Percentiles rank a stretch among this genome's conserved stretches.
phyloP scores from a whole-genome alignment of 2,329 filamentous ascomycete genomes.

The Ramularia endophylla region DNA sequence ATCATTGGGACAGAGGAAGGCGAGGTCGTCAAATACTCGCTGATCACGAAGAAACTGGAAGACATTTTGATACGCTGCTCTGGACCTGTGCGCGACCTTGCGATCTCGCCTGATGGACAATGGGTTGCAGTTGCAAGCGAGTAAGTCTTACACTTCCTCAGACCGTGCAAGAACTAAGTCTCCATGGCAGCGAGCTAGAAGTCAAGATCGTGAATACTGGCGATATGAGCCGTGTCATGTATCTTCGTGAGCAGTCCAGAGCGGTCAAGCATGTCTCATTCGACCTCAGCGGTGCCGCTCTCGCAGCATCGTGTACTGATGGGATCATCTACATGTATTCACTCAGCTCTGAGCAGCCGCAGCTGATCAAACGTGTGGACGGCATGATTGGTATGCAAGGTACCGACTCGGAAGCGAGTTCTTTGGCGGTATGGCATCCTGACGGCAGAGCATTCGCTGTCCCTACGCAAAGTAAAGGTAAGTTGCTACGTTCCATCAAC shows the following conservation, averaged over 20 bases:
- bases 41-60: constrained; percentile 67
- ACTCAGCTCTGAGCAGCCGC: constrained; percentile 67
- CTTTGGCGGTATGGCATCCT: constrained; percentile 81
- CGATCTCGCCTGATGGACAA: constrained; percentile 70
- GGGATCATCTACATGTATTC: constrained; percentile 89
- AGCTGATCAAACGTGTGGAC: constrained; percentile 76
- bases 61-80: constrained; percentile 76
- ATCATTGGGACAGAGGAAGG: constrained; percentile 90
- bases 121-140: constrained; percentile 98
- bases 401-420: constrained; percentile 67
- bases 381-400: constrained; percentile 77
- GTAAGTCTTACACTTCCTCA: constrained; percentile 38
- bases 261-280: constrained; percentile 91
- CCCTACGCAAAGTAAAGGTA: constrained; percentile 64
- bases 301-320: constrained; percentile 81
- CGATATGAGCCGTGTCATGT: constrained; percentile 69
- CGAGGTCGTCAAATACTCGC: constrained; percentile 89
- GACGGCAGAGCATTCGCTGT: constrained; percentile 87
- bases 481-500: neutral
- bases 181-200: constrained; percentile 59
- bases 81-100: constrained; percentile 80
- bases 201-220: constrained; percentile 82
- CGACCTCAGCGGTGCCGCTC: constrained; percentile 68
- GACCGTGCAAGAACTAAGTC: constrained; percentile 17
- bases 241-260: constrained; percentile 72